phyloP scores from a whole-genome alignment of 2,329 filamentous ascomycete species.

The Karstenula rhodostoma region DNA sequence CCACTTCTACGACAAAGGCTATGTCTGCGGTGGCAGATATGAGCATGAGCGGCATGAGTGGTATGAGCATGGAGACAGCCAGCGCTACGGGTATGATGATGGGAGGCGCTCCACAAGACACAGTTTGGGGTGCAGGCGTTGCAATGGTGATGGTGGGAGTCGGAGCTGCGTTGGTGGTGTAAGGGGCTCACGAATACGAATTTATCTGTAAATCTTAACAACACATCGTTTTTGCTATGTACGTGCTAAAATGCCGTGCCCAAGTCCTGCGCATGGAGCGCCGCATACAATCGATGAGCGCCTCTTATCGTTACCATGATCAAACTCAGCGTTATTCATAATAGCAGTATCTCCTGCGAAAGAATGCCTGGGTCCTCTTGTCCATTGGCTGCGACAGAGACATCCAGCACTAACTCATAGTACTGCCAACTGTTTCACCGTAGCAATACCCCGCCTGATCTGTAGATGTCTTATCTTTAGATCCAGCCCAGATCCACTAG shows the following conservation, averaged over 20 bases:
- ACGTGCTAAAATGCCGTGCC: not conserved
- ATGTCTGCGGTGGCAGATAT: not conserved
- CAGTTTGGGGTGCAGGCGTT: not conserved
- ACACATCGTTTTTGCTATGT: not conserved
- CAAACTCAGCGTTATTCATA: no score
- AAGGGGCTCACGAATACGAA: not conserved
- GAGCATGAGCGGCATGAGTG: not conserved
- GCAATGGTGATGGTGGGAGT: not conserved
- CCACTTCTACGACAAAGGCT: not conserved
- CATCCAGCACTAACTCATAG: not conserved
- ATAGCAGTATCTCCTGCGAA: not conserved
- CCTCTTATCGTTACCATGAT: not conserved
- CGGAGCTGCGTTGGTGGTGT: not conserved
- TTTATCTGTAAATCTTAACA: not conserved
- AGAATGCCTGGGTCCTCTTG: not conserved
- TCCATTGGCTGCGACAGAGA: not conserved
- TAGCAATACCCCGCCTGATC: not conserved
- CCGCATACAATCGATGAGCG: not conserved
- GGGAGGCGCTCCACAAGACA: not conserved
- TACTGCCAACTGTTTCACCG: not conserved
- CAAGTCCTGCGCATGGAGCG: not conserved
- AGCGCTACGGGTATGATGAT: not conserved
- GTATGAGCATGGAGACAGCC: slow-evolving; percentile 1
- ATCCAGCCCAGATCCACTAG: not conserved
- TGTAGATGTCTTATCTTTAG: not conserved